phyloP scores from a whole-genome alignment of 2,329 filamentous ascomycete genomes.

The Aspergillus uvarum region DNA sequence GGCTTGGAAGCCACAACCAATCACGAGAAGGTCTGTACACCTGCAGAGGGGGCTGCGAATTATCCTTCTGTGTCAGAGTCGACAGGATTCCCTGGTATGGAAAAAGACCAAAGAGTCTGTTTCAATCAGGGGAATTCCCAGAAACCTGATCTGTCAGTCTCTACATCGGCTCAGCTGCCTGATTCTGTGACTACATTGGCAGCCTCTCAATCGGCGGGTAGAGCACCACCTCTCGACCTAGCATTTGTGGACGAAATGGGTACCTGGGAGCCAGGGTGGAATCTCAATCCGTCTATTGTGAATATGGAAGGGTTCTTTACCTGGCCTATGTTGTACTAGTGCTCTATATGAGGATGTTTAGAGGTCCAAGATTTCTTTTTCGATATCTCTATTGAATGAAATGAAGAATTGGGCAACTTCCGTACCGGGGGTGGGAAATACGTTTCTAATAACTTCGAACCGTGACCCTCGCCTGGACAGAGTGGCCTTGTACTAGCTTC shows the following conservation, averaged over 20 bases:
- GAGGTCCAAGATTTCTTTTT: too few relatives aligned
- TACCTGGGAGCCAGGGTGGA: not conserved
- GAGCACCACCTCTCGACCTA: not conserved
- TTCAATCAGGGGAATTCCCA: not conserved
- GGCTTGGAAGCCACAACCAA: not conserved
- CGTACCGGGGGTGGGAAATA: too few relatives aligned
- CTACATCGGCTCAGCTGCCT: not conserved
- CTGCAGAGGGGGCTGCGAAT: not conserved
- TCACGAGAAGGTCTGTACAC: not conserved
- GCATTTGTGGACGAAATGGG: not conserved
- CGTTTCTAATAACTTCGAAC: too few relatives aligned
- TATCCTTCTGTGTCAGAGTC: not conserved
- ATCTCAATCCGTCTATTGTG: not conserved
- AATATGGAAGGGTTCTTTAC: not conserved
- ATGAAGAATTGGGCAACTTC: too few relatives aligned
- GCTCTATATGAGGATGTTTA: too few relatives aligned
- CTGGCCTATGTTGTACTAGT: not conserved
- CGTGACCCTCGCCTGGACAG: too few relatives aligned
- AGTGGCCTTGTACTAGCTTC: too few relatives aligned
- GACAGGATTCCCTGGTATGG: not conserved
- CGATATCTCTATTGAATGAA: too few relatives aligned
- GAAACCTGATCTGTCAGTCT: not conserved
- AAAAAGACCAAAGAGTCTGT: not conserved
- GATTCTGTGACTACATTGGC: not conserved
- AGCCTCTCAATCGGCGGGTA: not conserved